Percentiles rank a stretch among this genome's conserved stretches.
These are phyloP conservation scores for Fusarium sp. DNA, from an alignment of 2,329 filamentous ascomycete genomes.

Conservation along the genomic window DNA sequence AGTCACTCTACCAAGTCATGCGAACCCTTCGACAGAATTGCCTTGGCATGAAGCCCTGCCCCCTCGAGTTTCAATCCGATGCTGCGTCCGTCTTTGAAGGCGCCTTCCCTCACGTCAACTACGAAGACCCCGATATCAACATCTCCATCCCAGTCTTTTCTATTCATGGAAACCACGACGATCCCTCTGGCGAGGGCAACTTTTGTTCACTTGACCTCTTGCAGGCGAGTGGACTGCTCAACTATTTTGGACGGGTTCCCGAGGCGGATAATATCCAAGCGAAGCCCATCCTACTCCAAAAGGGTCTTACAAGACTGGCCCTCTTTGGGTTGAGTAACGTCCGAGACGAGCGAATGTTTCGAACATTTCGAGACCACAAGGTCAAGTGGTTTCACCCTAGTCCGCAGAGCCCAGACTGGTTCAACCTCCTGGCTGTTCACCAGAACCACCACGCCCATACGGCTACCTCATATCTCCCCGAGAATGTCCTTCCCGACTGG, in stretches of 20 bases:
- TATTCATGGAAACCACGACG: constrained; percentile 98
- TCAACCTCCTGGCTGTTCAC: constrained; percentile 94
- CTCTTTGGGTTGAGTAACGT: constrained; percentile 97
- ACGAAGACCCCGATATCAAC: constrained; percentile 97
- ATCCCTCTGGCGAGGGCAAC: constrained; percentile 95
- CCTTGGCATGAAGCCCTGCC: constrained; percentile 93
- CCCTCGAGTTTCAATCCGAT: constrained; percentile 94
- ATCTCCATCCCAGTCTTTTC: constrained; percentile 97
- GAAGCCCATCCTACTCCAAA: constrained; percentile 92
- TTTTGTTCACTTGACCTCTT: constrained; percentile 91
- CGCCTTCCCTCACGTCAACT: constrained; percentile 94
- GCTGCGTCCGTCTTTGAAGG: constrained; percentile 91
- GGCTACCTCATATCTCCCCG: constrained; percentile 92
- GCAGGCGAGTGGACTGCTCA: constrained; percentile 90
- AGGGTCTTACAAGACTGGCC: constrained; percentile 91
- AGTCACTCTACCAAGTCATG: constrained; percentile 98
- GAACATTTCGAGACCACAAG: constrained; percentile 91
- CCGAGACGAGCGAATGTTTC: constrained; percentile 91
- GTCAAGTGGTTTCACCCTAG: constrained; percentile 93
- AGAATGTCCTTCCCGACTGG: constrained; percentile 92
- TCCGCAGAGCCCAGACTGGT: constrained; percentile 87
- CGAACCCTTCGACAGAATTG: constrained; percentile 92
- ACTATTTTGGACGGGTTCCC: constrained; percentile 93
- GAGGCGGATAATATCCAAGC: constrained; percentile 96
- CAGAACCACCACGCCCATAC: constrained; percentile 96